Conservation (phyloP, 2,329 filamentous ascomycete genomes). For the Colletotrichum tropicale region DNA sequence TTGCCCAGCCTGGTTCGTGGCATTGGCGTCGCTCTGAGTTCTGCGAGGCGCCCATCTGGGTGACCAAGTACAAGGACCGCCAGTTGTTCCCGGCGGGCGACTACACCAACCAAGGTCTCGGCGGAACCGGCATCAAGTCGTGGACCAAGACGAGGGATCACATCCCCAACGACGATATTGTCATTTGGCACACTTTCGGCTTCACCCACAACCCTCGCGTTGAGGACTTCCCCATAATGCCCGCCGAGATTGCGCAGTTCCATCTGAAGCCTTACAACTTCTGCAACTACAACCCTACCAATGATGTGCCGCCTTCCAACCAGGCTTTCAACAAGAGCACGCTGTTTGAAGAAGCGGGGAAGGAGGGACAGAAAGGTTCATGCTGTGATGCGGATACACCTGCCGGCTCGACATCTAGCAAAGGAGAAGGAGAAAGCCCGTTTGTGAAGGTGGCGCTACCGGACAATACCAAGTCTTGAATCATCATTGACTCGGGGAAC, state of each 20-base stretch:
- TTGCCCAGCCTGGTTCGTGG: conserved; percentile 28
- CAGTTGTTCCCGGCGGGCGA: conserved; percentile 41
- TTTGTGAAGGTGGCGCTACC: neutral
- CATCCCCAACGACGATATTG: conserved; percentile 54
- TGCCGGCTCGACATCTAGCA: neutral
- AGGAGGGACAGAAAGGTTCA: neutral
- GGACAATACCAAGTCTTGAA: neutral
- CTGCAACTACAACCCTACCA: conserved; percentile 54
- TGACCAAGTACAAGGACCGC: conserved; percentile 37
- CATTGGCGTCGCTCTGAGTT: conserved; percentile 40
- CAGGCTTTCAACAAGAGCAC: conserved; percentile 47
- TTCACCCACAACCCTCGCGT: conserved; percentile 66
- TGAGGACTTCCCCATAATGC: conserved; percentile 74
- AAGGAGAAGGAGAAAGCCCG: neutral
- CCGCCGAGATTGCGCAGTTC: conserved; percentile 59
- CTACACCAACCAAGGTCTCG: conserved; percentile 43
- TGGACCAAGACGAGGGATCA: conserved; percentile 54
- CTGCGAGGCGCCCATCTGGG: conserved; percentile 37
- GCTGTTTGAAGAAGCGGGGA: neutral
- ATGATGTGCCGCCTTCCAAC: conserved; percentile 52
- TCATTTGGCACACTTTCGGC: conserved; percentile 56
- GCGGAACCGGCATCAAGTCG: conserved; percentile 39
- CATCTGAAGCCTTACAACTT: conserved; percentile 56
- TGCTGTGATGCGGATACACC: neutral
- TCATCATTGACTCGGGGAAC: no score